Evolutionary conservation across 768 basidiomycete species (phyloP).

Genomic region (Rhizopogon vulgaris): DNA sequence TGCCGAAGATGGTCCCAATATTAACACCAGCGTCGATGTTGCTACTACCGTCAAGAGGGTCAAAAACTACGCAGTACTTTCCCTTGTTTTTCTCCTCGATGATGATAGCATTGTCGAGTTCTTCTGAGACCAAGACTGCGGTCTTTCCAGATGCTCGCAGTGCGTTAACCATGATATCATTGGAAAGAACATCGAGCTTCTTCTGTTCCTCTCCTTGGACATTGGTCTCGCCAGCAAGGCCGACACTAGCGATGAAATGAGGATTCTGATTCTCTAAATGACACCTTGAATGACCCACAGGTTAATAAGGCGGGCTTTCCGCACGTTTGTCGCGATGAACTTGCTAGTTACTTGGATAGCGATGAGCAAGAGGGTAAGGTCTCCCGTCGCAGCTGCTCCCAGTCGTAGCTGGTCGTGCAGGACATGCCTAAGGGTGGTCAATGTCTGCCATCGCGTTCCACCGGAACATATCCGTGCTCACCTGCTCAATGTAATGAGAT

Average conservation of each 20-base stretch:
- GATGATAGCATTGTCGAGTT: constrained; percentile 87
- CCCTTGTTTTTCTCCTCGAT: constrained; percentile 78
- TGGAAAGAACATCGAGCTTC: constrained; percentile 95
- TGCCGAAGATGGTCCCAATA: constrained; percentile 96
- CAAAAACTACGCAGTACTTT: constrained; percentile 96
- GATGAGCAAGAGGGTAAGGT: constrained; percentile 88
- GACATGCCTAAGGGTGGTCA: constrained; percentile 59
- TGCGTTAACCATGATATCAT: constrained; percentile 99
- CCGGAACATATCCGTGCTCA: constrained; percentile 26
- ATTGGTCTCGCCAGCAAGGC: constrained; percentile 93
- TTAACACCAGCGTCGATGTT: constrained; percentile 99
- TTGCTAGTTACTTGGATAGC: constrained; percentile 96
- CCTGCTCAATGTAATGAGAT: constrained; percentile 92
- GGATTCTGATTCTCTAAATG: neutral
- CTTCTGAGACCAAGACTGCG: constrained; percentile 95
- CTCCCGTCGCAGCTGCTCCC: constrained; percentile 82
- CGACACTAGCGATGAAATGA: constrained; percentile 55
- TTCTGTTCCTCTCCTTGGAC: constrained; percentile 99
- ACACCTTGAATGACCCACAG: constrained; percentile 50
- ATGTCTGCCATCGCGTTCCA: neutral
- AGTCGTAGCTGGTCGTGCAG: constrained; percentile 79
- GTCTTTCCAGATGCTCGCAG: constrained; percentile 95
- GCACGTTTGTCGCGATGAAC: constrained; percentile 97
- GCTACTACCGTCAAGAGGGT: constrained; percentile 92
- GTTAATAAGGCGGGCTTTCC: constrained; percentile 95